These are phyloP conservation scores for Fusarium buxicola DNA, from an alignment of 2,329 filamentous ascomycete species.

Conservation along the genomic window DNA sequence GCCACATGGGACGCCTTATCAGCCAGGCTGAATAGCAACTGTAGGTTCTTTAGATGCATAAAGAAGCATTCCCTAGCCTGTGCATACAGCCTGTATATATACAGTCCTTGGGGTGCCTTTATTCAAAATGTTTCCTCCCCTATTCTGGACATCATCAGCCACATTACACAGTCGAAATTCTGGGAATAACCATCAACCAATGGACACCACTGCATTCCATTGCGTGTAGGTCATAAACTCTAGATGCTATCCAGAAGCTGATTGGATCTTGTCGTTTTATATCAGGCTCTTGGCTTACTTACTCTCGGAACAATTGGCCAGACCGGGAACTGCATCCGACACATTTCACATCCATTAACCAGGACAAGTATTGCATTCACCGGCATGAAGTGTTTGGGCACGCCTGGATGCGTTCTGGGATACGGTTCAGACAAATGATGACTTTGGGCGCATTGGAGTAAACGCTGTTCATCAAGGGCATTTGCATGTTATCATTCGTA, in stretches of 20 bases:
- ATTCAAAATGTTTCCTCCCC: neutral
- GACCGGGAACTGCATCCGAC: slow-evolving; percentile 6
- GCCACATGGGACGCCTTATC: slow-evolving; percentile 45
- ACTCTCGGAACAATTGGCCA: slow-evolving; percentile 37
- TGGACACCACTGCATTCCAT: slow-evolving; percentile 31
- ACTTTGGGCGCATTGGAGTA: too few relatives aligned
- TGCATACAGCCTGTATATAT: slow-evolving; percentile 39
- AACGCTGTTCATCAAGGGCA: too few relatives aligned
- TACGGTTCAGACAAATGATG: too few relatives aligned
- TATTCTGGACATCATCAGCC: slow-evolving; percentile 15
- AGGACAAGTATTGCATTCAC: too few relatives aligned
- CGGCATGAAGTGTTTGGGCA: too few relatives aligned
- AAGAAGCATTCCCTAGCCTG: slow-evolving; percentile 40
- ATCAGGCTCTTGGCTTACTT: slow-evolving; percentile 36
- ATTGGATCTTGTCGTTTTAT: slow-evolving; percentile 11
- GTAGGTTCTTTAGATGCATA: slow-evolving; percentile 39
- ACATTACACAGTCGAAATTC: slow-evolving; percentile 19
- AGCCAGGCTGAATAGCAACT: slow-evolving; percentile 44
- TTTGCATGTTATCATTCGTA: too few relatives aligned
- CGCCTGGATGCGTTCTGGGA: too few relatives aligned
- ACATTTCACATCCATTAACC: slow-evolving; percentile 44
- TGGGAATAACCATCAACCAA: slow-evolving; percentile 27
- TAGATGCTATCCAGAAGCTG: slow-evolving; percentile 21
- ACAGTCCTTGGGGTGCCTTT: slow-evolving; percentile 35
- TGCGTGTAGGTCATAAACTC: slow-evolving; percentile 34